Conservation (phyloP, 768 basidiomycete genomes). For the Epithele typhae region DNA sequence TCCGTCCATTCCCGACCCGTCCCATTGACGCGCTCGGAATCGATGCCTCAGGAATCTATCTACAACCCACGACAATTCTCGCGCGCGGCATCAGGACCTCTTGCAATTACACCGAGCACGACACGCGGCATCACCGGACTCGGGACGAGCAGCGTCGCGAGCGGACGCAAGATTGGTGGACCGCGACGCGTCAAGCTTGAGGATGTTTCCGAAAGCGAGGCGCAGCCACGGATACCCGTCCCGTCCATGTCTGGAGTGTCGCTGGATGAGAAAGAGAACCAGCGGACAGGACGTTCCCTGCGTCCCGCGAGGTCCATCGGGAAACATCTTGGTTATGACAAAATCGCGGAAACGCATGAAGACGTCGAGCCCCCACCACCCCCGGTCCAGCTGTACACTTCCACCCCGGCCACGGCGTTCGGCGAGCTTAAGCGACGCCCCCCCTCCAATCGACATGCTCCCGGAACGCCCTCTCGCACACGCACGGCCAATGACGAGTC, state of each 20-base stretch:
- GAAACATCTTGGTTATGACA: conserved; percentile 20
- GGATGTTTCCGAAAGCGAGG: conserved; percentile 31
- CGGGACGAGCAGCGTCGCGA: conserved; percentile 13
- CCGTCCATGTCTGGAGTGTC: background rate
- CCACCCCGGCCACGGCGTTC: conserved; percentile 60
- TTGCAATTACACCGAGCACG: conserved; percentile 26
- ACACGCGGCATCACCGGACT: conserved; percentile 26
- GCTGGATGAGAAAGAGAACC: conserved; percentile 39
- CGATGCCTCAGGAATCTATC: conserved; percentile 38
- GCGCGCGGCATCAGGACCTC: conserved; percentile 62
- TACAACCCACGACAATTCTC: conserved; percentile 51
- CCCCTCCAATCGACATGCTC: conserved; percentile 8
- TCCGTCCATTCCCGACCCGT: conserved; percentile 30
- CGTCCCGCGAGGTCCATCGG: conserved; percentile 9
- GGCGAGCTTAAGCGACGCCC: conserved; percentile 65
- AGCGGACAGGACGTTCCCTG: conserved; percentile 9
- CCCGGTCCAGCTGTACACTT: conserved; percentile 24
- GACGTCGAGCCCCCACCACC: conserved; percentile 10
- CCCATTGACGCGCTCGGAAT: conserved; percentile 66
- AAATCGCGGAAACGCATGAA: conserved; percentile 14
- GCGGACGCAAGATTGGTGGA: conserved; percentile 20
- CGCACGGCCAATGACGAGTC: conserved; percentile 41
- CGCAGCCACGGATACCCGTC: conserved; percentile 28
- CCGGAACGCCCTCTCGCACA: conserved; percentile 7
- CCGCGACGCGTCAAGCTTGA: conserved; percentile 23